Conservation (phyloP, 345 rosid species). For the Toxicodendron radicans region DNA sequence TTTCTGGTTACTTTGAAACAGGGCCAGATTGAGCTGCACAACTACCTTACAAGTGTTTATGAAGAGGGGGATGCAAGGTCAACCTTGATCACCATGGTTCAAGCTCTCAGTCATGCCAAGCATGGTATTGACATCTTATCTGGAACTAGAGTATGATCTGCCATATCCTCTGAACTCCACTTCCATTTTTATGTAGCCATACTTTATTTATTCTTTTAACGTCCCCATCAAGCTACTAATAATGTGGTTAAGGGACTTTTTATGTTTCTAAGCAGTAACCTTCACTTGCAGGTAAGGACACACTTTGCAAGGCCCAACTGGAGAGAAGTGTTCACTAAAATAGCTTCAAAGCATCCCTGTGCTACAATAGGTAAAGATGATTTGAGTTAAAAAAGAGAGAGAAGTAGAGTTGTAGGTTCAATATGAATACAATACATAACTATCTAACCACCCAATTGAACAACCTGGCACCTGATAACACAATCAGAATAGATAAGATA, state of each 20-base stretch:
- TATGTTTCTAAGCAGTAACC: background rate
- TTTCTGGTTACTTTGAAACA: conserved; percentile 27
- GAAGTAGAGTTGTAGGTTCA: background rate
- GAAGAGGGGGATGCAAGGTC: conserved; percentile 99
- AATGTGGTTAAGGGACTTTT: background rate
- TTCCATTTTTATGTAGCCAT: background rate
- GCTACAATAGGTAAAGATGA: conserved; percentile 68
- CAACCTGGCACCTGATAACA: background rate
- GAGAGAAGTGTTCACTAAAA: conserved; percentile 78
- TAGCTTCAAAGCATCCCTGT: conserved; percentile 80
- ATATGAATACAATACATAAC: background rate
- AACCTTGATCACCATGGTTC: conserved; percentile 93
- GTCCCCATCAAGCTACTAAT: too few species aligned
- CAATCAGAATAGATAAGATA: background rate
- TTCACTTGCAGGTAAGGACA: conserved; percentile 70
- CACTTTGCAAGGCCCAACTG: conserved; percentile 98
- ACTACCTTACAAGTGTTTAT: conserved; percentile 93
- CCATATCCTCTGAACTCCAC: background rate
- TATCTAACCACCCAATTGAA: background rate
- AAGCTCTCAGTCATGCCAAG: conserved; percentile 95
- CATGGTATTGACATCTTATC: conserved; percentile 94
- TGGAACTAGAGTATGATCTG: conserved; percentile 76
- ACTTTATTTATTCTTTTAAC: background rate
- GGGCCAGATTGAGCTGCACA: conserved; percentile 97
- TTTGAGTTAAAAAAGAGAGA: background rate